Evolutionary conservation across 169 alveolate species (phyloP).

Genomic region (Eimeria necatrix): DNA sequence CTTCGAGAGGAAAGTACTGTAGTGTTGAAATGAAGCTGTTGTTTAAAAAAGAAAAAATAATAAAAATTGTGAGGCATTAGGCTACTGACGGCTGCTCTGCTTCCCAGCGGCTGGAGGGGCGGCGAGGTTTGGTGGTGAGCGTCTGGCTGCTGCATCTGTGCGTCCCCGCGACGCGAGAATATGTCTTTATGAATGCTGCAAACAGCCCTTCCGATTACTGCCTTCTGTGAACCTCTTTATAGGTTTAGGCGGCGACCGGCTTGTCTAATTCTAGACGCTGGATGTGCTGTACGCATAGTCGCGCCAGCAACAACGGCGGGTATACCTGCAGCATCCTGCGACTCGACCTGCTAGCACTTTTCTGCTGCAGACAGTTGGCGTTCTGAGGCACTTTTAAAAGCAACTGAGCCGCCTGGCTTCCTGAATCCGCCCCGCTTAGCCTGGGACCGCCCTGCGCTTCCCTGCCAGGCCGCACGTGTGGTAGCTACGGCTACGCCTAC

Average conservation of each 20-base stretch:
- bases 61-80: background rate
- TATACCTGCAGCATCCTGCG: conserved; percentile 23
- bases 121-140: conserved; percentile 34
- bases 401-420: background rate
- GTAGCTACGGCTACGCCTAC: background rate
- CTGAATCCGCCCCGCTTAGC: background rate
- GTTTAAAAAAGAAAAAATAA: background rate
- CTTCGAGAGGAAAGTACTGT: no score
- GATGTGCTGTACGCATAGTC: conserved; percentile 11
- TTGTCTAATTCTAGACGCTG: background rate
- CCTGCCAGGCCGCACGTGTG: conserved; percentile 39
- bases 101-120: conserved; percentile 61
- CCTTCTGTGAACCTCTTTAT: background rate
- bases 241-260: background rate
- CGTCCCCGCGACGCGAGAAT: background rate
- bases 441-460: background rate
- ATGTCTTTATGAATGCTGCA: background rate
- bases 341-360: conserved; percentile 35
- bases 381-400: conserved; percentile 19
- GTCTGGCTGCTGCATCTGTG: conserved; percentile 56
- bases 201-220: conserved; percentile 1
- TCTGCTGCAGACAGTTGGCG: conserved; percentile 41
- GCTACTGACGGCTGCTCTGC: conserved; percentile 23
- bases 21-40: no score
- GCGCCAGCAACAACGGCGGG: conserved; percentile 48